A percentile compares a stretch with the other conserved stretches of the same genome.
Evolutionary conservation across 1,284 basidiomycete genomes (phyloP).

Genomic region (Exobasidium rhododendri): DNA sequence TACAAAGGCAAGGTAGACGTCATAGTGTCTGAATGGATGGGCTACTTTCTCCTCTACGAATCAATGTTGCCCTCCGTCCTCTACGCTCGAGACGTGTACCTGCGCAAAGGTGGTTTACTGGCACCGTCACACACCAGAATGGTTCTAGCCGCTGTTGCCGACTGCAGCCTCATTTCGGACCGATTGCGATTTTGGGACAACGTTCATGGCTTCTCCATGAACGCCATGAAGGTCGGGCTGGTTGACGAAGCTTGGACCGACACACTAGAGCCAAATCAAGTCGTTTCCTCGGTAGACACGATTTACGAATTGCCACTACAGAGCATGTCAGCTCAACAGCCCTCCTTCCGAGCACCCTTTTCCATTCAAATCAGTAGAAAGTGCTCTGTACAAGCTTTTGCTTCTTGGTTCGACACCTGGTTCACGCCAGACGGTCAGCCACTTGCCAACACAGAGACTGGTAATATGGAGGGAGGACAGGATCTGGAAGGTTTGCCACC

Average conservation of each 20-base stretch:
- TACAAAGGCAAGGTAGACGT: constrained; percentile 75
- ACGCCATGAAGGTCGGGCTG: constrained; percentile 43
- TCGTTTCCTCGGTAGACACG: constrained; percentile 28
- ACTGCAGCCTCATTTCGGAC: constrained; percentile 71
- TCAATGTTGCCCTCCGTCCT: constrained; percentile 96
- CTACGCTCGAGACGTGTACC: constrained; percentile 77
- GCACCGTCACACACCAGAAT: constrained; percentile 86
- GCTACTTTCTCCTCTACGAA: constrained; percentile 69
- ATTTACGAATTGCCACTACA: constrained; percentile 39
- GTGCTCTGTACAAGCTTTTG: constrained; percentile 39
- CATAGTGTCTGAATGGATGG: constrained; percentile 97
- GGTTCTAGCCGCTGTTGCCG: constrained; percentile 76
- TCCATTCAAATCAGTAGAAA: constrained; percentile 16
- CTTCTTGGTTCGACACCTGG: constrained; percentile 54
- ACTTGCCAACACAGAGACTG: not conserved
- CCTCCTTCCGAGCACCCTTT: constrained; percentile 53
- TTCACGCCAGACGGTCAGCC: constrained; percentile 29
- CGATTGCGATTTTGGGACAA: constrained; percentile 84
- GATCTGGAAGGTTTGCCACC: constrained; percentile 23
- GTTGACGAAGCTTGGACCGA: constrained; percentile 49
- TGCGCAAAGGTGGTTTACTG: constrained; percentile 70
- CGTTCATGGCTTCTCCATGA: constrained; percentile 68
- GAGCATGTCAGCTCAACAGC: constrained; percentile 32
- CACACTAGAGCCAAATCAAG: constrained; percentile 26
- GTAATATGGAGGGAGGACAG: constrained; percentile 20